Base-by-base conservation (phyloP, 495 filamentous ascomycete genomes). In the Oidiodendron maius region DNA sequence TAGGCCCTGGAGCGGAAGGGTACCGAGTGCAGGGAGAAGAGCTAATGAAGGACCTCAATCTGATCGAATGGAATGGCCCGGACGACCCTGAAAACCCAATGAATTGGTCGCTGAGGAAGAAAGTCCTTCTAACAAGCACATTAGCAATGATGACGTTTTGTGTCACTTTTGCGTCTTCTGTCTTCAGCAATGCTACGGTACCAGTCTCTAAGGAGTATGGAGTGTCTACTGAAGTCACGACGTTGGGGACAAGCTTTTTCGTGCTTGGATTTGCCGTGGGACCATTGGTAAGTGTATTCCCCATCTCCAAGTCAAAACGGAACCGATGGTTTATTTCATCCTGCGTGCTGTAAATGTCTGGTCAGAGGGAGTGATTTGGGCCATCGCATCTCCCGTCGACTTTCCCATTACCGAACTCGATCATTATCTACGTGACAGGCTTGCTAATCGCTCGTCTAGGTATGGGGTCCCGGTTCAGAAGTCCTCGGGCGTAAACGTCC, bases 21-120 rank as follows among this genome's bases (percentile, higher is more conserved):
- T n/a, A n/a, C n/a, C n/a, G n/a, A n/a, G n/a, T n/a, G 51, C 36
- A 52, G 40, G 22, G 46, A 21, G 46, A 44, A 25, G 55, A 58
- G 18, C 50, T 50, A 40, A 18, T 40, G 21, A 50, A 44, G 34
- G 55, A 58, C 26, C 55, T 50, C 1, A 58, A 58, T 47, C 38
- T 61, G 12, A 79, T 87, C 20, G 82, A 83, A 55, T 88, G 86
- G 52, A 81, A 86, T 17, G 83, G 84, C 1, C 72, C 75, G 0
- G 72, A 82, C 44, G 83, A 88, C 58, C 81, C 82, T 0, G 84
- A 84, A 60, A 65, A 67, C 18, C 81, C 83, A 0, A 51, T 80
- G 48, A 86, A 88, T 62, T 88, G 83, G 82, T 66, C 75, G 0
- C 69, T 75, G 35, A 55, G 48, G 30, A 86, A 84, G 63, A 88